Conservation (phyloP, 2,329 filamentous ascomycete genomes). For the Colletotrichum incanum region DNA sequence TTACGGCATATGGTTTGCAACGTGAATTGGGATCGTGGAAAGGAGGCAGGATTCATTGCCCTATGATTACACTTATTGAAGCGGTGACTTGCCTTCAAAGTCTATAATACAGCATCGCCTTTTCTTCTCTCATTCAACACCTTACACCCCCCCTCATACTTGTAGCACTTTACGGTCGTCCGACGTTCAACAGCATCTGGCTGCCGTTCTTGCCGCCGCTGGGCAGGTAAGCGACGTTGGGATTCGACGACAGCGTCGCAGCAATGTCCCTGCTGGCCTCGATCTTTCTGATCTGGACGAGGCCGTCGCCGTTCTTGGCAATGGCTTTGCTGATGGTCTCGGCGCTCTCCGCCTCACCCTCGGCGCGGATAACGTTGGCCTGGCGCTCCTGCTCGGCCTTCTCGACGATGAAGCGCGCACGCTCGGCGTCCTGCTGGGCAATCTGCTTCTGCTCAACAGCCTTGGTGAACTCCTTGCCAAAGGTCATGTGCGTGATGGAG, state of each 20-base stretch:
- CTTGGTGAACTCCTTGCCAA: conserved; percentile 98
- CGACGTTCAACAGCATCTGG: conserved; percentile 70
- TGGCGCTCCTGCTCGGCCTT: conserved; percentile 98
- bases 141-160: neutral
- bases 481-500: conserved; percentile 99
- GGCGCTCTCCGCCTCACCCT: conserved; percentile 97
- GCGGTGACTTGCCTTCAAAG: conserved; percentile 47
- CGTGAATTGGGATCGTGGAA: conserved; percentile 14
- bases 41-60: conserved; percentile 35
- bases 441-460: conserved; percentile 99
- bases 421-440: conserved; percentile 97
- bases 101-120: conserved; percentile 42
- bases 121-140: conserved; percentile 28
- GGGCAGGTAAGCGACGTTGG: conserved; percentile 96
- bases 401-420: conserved; percentile 98
- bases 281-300: conserved; percentile 97
- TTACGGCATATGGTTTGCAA: neutral
- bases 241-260: conserved; percentile 88
- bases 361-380: conserved; percentile 97
- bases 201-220: conserved; percentile 75
- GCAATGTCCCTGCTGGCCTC: conserved; percentile 98
- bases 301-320: conserved; percentile 90
- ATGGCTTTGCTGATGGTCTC: conserved; percentile 96
- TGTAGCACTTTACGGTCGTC: conserved; percentile 53
- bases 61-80: conserved; percentile 46